Evolutionary conservation across 1,139 yeast species (phyloP).

Genomic region (Citeromyces siamensis): DNA sequence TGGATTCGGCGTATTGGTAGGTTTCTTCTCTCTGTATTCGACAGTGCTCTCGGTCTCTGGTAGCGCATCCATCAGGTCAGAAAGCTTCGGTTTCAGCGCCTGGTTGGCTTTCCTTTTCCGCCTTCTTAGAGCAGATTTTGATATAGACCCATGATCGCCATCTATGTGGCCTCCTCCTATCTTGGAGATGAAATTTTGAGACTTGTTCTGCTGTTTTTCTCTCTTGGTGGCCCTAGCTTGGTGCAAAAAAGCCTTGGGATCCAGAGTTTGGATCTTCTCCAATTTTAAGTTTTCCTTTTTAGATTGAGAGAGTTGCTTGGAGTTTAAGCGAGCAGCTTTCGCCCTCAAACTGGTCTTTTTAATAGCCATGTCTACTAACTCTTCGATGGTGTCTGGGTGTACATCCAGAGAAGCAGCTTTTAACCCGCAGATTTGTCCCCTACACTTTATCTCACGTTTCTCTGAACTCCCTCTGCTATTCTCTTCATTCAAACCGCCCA

Average conservation of each 20-base stretch:
- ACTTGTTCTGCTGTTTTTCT: constrained; percentile 32
- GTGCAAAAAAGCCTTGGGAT: constrained; percentile 41
- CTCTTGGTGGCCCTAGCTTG: constrained; percentile 39
- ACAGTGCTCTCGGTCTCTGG: constrained; percentile 25
- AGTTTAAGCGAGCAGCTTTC: constrained; percentile 20
- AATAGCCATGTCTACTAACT: constrained; percentile 16
- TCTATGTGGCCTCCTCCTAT: constrained; percentile 18
- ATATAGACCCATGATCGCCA: constrained; percentile 19
- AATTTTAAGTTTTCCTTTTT: constrained; percentile 6
- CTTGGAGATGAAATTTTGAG: constrained; percentile 18
- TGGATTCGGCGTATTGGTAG: constrained; percentile 37
- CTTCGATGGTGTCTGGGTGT: not conserved
- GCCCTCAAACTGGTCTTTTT: constrained; percentile 34
- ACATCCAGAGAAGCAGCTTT: not conserved
- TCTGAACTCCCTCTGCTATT: no score
- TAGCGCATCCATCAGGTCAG: constrained; percentile 43
- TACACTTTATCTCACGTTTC: no score
- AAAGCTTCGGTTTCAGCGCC: constrained; percentile 35
- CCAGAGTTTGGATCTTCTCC: constrained; percentile 14
- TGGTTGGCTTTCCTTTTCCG: constrained; percentile 41
- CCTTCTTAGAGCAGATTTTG: constrained; percentile 55
- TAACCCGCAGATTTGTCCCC: no score
- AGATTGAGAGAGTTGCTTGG: constrained; percentile 5
- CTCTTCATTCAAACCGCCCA: no score
- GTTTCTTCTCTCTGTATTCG: constrained; percentile 9